A percentile compares a stretch with the other conserved stretches of the same genome.
phyloP scores from a whole-genome alignment of 352 stramenopile genomes.

The Globisporangium okanoganense region DNA sequence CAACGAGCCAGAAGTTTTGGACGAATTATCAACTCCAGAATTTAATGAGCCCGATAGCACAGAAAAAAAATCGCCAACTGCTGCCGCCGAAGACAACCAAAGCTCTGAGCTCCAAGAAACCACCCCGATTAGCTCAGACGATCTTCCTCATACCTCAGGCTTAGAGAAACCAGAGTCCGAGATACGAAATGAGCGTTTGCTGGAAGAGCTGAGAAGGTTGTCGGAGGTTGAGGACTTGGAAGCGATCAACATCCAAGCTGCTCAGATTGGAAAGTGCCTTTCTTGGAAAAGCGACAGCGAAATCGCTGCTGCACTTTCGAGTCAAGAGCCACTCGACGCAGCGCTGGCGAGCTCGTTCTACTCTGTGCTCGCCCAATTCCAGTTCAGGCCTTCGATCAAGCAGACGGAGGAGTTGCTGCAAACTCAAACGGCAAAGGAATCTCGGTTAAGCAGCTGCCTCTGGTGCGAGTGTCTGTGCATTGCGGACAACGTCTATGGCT shows the following conservation, averaged over 20 bases:
- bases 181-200: not conserved
- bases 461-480: conserved; percentile 10
- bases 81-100: not conserved
- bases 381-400: conserved; percentile 14
- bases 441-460: conserved; percentile 18
- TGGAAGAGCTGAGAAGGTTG: conserved; percentile 24
- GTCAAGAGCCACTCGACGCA: conserved; percentile 15
- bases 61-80: not conserved
- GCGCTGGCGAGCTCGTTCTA: conserved; percentile 27
- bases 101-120: not conserved
- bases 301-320: conserved; percentile 15
- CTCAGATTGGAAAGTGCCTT: conserved; percentile 17
- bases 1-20: not conserved
- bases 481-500: conserved; percentile 10
- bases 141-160: not conserved
- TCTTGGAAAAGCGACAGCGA: conserved; percentile 17
- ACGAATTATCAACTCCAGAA: not conserved
- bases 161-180: not conserved
- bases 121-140: not conserved
- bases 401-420: conserved; percentile 13
- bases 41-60: not conserved
- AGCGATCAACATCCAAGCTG: conserved; percentile 13
- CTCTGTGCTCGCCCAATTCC: conserved; percentile 27
- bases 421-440: conserved; percentile 19
- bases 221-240: conserved; percentile 20